Conservation (phyloP, 169 alveolate genomes). For the Cryptosporidium canis region DNA sequence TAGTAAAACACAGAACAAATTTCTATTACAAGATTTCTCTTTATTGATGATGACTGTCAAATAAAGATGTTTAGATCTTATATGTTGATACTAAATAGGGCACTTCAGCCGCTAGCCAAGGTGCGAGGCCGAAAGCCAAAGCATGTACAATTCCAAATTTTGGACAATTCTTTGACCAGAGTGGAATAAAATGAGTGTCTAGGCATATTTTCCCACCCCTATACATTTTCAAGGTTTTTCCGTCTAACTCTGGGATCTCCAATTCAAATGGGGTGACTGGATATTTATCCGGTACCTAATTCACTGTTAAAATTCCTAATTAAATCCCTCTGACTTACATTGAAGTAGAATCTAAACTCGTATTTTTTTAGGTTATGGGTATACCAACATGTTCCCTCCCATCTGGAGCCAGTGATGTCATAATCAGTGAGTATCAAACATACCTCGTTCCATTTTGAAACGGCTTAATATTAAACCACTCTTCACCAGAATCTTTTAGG, state of each 20-base stretch:
- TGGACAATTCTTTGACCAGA: constrained; percentile 93
- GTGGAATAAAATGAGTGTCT: constrained; percentile 95
- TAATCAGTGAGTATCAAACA: neutral
- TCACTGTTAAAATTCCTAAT: neutral
- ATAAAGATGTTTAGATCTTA: neutral
- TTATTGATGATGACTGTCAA: neutral
- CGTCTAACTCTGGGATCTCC: constrained; percentile 94
- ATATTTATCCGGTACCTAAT: constrained; percentile 93
- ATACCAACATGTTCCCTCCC: constrained; percentile 97
- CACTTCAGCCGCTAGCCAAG: constrained; percentile 98
- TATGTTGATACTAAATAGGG: constrained; percentile 87
- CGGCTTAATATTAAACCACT: constrained; percentile 94
- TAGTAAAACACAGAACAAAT: too few species aligned
- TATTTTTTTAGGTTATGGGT: constrained; percentile 90
- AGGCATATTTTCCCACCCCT: constrained; percentile 97
- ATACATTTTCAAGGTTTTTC: constrained; percentile 96
- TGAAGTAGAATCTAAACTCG: constrained; percentile 91
- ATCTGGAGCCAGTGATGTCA: constrained; percentile 75
- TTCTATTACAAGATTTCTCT: neutral
- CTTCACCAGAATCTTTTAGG: constrained; percentile 91
- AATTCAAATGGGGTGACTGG: constrained; percentile 95
- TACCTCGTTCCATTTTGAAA: constrained; percentile 90
- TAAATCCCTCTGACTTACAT: constrained; percentile 74
- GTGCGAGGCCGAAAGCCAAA: constrained; percentile 93
- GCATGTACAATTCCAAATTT: constrained; percentile 97